phyloP scores from a whole-genome alignment of 2,329 filamentous ascomycete genomes.

The Apiospora aurea region DNA sequence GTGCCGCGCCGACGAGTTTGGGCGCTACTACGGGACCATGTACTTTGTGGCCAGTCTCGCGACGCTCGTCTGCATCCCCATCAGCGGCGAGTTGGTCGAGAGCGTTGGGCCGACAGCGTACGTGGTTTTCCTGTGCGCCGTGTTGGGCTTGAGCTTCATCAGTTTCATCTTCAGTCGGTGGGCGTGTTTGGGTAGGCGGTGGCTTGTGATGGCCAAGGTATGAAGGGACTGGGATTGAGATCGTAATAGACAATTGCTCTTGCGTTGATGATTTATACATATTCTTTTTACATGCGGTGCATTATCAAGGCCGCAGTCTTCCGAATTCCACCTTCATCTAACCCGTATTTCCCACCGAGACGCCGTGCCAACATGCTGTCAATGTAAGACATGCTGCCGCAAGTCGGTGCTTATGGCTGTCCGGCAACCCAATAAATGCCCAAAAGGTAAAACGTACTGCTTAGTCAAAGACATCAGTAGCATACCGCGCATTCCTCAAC shows the following conservation, averaged over 20 bases:
- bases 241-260: neutral
- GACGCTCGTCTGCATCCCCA: conserved; percentile 18
- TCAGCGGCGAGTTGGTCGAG: conserved; percentile 24
- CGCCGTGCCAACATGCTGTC: neutral
- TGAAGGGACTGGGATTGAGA: neutral
- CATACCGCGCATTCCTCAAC: conserved; percentile 61
- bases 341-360: neutral
- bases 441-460: neutral
- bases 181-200: conserved; percentile 18
- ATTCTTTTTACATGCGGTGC: neutral
- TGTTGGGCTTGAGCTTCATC: neutral
- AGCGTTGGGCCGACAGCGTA: conserved; percentile 1
- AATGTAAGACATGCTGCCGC: neutral
- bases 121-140: conserved; percentile 7
- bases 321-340: neutral
- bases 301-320: neutral
- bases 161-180: conserved; percentile 22
- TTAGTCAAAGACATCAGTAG: conserved; percentile 67
- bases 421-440: neutral
- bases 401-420: neutral
- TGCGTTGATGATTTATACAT: neutral
- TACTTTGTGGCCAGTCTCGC: conserved; percentile 47
- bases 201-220: neutral
- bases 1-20: conserved; percentile 72
- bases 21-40: conserved; percentile 71